Evolutionary conservation across 2,329 filamentous ascomycete genomes (phyloP), one percentile per base, ranked within the genome.

Genomic region (Aspergillus sojae): DNA sequence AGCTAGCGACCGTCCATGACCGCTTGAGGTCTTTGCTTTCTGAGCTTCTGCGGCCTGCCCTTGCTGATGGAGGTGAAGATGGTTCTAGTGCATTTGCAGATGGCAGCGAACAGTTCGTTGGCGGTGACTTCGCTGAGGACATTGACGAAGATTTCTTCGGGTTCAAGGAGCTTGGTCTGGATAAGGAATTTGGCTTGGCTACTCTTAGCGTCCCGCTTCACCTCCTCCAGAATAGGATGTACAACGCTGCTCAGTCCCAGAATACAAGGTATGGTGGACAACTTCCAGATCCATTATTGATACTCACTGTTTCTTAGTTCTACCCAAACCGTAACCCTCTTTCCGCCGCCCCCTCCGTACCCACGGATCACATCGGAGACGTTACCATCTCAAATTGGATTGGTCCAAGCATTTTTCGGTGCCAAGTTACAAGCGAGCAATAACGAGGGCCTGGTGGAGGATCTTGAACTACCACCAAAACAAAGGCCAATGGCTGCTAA

Each of bases 91-190:
- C 93, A 7, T 99, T 99, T 84, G 93, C 96, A 66, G 95, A 99
- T 72, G 94, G 94, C 68, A 97, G 93, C 77, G 95, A 99, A 68
- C 95, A 98, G 75, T 99, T 98, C 71, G 89, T 97, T 55, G 93
- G 92, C 53, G 95, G 95, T 65, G 95, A 99, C 78, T 99, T 99
- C 76, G 95, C 95, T 0, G 95, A 97, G 76, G 95, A 99, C 71
- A 91, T 99, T 14, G 94, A 94, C 65, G 95, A 99, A 82, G 95
- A 99, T 80, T 99, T 97, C 86, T 99, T 99, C 74, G 95, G 95
- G 32, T 98, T 99, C 86, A 94, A 93, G 75, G 94, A 96, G 64
- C 87, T 99, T 53, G 95, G 95, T 50, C 85, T 99, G 62, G 93
- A 97, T 72, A 90, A 89, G 70, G 95, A 99, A 75, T 91, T 98